These are phyloP conservation scores for Xanthoparmelia taractica DNA, from an alignment of 495 filamentous ascomycete genomes.

Conservation along the genomic window DNA sequence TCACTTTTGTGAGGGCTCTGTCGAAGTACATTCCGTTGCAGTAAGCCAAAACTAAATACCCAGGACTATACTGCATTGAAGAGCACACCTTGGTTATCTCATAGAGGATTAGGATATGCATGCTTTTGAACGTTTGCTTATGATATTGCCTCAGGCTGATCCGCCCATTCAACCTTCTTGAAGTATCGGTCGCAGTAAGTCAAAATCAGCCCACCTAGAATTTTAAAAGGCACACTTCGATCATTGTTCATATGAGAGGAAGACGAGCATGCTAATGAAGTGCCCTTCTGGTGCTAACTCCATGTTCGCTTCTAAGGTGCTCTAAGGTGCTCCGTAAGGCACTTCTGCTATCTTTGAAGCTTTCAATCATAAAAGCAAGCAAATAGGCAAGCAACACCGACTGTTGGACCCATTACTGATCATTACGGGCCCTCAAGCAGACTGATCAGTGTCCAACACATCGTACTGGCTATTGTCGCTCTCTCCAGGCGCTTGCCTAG, in stretches of 20 bases:
- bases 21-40: not conserved
- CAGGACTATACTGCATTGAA: not conserved
- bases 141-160: not conserved
- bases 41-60: not conserved
- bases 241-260: not conserved
- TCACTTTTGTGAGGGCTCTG: not conserved
- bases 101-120: not conserved
- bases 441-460: slow-evolving; percentile 40
- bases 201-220: not conserved
- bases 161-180: not conserved
- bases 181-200: not conserved
- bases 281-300: not conserved
- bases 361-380: not conserved
- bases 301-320: not conserved
- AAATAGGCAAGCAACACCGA: not conserved
- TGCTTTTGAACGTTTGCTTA: not conserved
- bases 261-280: not conserved
- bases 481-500: slow-evolving; percentile 36
- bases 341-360: not conserved
- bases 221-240: not conserved
- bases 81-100: not conserved
- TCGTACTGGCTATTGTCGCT: slow-evolving; percentile 38
- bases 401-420: not conserved
- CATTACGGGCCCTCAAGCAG: slow-evolving; percentile 6
- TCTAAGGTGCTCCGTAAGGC: not conserved